These are phyloP conservation scores for Rubia peregrina DNA, from an alignment of 305 asterid genomes.

Conservation along the genomic window DNA sequence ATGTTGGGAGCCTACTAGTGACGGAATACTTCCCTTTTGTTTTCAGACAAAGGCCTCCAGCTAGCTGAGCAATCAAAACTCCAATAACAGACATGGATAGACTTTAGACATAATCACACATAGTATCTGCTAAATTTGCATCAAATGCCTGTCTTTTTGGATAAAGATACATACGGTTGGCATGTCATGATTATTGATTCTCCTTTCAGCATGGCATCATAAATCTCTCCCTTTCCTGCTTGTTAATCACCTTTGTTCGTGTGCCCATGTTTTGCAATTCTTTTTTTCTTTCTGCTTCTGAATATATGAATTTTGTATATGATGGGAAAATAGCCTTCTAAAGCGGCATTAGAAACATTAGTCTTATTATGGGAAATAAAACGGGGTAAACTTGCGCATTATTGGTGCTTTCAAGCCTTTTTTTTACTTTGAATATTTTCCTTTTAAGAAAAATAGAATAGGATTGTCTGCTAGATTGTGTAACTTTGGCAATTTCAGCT, in stretches of 20 bases:
- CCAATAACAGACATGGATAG: background rate
- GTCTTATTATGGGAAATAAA: too few species aligned
- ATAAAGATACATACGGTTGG: background rate
- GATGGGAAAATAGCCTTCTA: too few species aligned
- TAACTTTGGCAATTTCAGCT: background rate
- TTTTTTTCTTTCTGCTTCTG: background rate
- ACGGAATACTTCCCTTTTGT: background rate
- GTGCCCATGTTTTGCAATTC: background rate
- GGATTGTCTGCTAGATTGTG: too few species aligned
- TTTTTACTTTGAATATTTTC: too few species aligned
- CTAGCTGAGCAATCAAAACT: background rate
- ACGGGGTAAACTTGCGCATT: too few species aligned
- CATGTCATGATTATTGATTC: background rate
- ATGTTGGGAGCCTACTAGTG: background rate
- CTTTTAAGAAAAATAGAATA: too few species aligned
- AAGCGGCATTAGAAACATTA: too few species aligned
- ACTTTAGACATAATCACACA: background rate
- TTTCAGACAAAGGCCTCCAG: background rate
- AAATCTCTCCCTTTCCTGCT: background rate
- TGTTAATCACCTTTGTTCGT: too few species aligned
- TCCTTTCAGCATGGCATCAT: constrained; percentile 1
- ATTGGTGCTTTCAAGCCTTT: too few species aligned
- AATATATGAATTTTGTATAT: too few species aligned
- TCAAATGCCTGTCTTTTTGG: background rate
- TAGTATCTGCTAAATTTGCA: background rate